These are phyloP conservation scores for Solanum bukasovii DNA, from an alignment of 257 asterid genomes.

Conservation along the genomic window DNA sequence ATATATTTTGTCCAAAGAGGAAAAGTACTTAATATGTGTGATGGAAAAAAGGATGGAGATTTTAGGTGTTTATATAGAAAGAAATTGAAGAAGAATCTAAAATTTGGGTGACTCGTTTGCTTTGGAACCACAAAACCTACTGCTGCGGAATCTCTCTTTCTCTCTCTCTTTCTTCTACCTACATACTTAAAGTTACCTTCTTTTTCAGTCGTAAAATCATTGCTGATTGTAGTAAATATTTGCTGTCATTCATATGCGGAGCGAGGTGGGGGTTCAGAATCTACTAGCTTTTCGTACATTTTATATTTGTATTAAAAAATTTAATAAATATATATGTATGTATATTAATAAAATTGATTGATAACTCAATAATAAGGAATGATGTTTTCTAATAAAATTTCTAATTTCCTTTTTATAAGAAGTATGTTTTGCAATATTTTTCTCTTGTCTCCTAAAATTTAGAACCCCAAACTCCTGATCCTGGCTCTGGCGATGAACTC, in stretches of 20 bases:
- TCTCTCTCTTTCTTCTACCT: background rate
- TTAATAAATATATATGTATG: no score
- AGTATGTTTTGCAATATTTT: no score
- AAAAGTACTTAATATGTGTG: background rate
- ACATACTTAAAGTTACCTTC: background rate
- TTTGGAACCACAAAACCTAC: conserved; percentile 4
- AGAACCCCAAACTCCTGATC: no score
- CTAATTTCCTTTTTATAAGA: no score
- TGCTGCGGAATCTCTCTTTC: background rate
- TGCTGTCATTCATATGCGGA: no score
- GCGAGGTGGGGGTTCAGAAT: no score
- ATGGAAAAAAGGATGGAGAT: background rate
- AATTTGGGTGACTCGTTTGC: conserved; percentile 12
- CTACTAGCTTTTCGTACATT: no score
- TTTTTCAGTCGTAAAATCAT: background rate
- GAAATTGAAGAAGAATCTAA: conserved; percentile 3
- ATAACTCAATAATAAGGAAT: no score
- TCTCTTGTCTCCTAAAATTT: no score
- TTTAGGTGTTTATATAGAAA: conserved; percentile 4
- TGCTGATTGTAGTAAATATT: background rate
- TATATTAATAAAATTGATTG: no score
- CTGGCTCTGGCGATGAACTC: background rate
- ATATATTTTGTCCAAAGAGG: background rate
- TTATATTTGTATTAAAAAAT: no score
- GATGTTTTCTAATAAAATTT: no score